These are phyloP conservation scores for Pleurotus citrinopileatus DNA, from an alignment of 768 basidiomycete genomes.

Conservation along the genomic window DNA sequence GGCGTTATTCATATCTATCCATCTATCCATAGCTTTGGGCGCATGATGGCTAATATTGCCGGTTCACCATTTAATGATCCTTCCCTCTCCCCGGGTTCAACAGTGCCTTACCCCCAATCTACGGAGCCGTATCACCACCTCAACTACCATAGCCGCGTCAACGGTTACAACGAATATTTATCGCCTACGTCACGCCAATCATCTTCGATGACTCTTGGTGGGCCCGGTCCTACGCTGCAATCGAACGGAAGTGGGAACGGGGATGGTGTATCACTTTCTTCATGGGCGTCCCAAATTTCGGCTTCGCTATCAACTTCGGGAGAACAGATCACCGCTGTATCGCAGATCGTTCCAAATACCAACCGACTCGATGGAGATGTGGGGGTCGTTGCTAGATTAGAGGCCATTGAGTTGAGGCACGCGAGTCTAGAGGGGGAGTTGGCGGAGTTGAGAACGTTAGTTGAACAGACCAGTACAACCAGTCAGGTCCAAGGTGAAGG, in stretches of 20 bases:
- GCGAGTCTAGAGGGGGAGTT: neutral
- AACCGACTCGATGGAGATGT: neutral
- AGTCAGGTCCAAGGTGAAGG: neutral
- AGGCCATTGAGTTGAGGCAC: conserved; percentile 2
- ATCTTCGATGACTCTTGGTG: conserved; percentile 7
- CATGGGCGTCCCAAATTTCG: conserved; percentile 4
- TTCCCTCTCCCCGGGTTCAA: neutral
- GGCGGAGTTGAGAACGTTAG: neutral
- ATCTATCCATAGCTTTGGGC: conserved; percentile 2
- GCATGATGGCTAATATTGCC: neutral
- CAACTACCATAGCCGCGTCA: neutral
- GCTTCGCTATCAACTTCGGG: conserved; percentile 5
- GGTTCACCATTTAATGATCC: neutral
- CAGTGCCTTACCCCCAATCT: neutral
- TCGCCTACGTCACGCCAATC: conserved; percentile 3
- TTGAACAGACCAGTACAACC: neutral
- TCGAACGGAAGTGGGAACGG: neutral
- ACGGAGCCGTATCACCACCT: neutral
- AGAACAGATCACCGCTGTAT: conserved; percentile 5
- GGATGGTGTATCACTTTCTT: neutral
- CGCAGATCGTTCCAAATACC: neutral
- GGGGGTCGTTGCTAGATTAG: neutral
- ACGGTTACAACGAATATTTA: neutral
- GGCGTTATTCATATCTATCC: neutral
- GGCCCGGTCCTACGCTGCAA: neutral